Base-by-base conservation (phyloP, 2,329 filamentous ascomycete genomes). In the Ophiostoma fasciatum region DNA sequence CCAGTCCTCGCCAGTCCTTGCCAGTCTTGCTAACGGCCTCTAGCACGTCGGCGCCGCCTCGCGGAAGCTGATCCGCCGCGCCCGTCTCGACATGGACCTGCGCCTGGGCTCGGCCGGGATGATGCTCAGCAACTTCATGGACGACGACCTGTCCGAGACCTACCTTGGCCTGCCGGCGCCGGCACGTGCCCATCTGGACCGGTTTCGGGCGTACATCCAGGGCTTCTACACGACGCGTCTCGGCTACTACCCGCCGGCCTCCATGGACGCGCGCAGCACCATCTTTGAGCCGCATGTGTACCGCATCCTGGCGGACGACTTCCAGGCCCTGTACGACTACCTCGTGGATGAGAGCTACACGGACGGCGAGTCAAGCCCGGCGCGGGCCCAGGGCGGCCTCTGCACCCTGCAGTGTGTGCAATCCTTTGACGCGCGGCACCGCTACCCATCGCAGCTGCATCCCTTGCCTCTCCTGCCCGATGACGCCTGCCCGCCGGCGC, bases 221-320 rank as follows among this genome's bases (percentile, higher is more conserved):
- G 62, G 63, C 0, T 78, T 74, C 47, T 87, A 84, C 49, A 61
- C 71, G 1, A 62, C 67, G 0, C 75, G 74, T 36, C 64, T 83
- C 22, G 79, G 80, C 5, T 78, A 76, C 45, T 88, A 80, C 54
- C 82, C 82, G 1, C 80, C 81, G 0, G 58, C 59, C 3, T 52
- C 58, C 2, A 51, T 58, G 18, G 57, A 63, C 27, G 42, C 48
- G 2, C 53, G 57, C 15, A 61, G 56, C 36, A 48, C 55, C 7
- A 52, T 66, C 2, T 79, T 78, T 43, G 65, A 73, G 13, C 70
- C 74, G 26, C 56, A 62, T 15, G 53, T 78, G 1, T 74, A 74
- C 46, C 60, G 60, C 22, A 60, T 61, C 4, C 78, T 88, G 70
- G 67, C 69, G 28, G 57, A 64, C 23, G 82, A 88, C 44, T 85